These are phyloP conservation scores for Anisogramma anomala DNA, from an alignment of 2,329 filamentous ascomycete genomes.

Conservation along the genomic window DNA sequence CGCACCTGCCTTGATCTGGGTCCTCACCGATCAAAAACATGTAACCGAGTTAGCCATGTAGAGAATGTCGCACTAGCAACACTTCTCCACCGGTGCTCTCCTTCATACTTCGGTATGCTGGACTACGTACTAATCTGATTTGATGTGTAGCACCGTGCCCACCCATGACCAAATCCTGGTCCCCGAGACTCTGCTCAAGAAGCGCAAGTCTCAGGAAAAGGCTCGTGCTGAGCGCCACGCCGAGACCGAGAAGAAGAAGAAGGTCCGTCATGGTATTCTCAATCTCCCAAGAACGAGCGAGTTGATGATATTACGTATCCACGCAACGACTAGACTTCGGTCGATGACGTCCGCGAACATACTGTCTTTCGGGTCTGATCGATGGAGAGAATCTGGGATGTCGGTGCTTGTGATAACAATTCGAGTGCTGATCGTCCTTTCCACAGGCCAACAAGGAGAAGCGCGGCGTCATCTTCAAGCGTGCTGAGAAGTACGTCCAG, in stretches of 20 bases:
- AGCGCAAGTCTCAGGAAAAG: slow-evolving; percentile 99
- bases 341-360: slow-evolving; percentile 96
- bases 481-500: slow-evolving; percentile 98
- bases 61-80: slow-evolving; percentile 89
- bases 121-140: slow-evolving; percentile 71
- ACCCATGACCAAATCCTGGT: slow-evolving; percentile 93
- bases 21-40: slow-evolving; percentile 72
- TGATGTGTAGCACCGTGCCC: slow-evolving; percentile 63
- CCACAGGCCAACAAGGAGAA: slow-evolving; percentile 93
- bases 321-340: slow-evolving; percentile 67
- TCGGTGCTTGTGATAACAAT: slow-evolving; percentile 23
- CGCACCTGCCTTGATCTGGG: slow-evolving; percentile 17
- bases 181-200: slow-evolving; percentile 99
- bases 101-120: slow-evolving; percentile 52
- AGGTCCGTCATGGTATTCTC: slow-evolving; percentile 51
- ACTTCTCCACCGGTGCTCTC: slow-evolving; percentile 84
- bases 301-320: slow-evolving; percentile 84
- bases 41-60: slow-evolving; percentile 71
- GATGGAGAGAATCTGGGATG: slow-evolving; percentile 12
- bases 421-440: slow-evolving; percentile 17
- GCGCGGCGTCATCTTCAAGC: slow-evolving; percentile 98
- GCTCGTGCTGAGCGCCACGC: slow-evolving; percentile 79
- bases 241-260: slow-evolving; percentile 75
- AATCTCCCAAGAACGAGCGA: slow-evolving; percentile 25
- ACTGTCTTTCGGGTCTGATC: slow-evolving; percentile 99